These are phyloP conservation scores for Piromyces sp. DNA, from an alignment of 192 early-diverging fungal genomes.

Conservation along the genomic window DNA sequence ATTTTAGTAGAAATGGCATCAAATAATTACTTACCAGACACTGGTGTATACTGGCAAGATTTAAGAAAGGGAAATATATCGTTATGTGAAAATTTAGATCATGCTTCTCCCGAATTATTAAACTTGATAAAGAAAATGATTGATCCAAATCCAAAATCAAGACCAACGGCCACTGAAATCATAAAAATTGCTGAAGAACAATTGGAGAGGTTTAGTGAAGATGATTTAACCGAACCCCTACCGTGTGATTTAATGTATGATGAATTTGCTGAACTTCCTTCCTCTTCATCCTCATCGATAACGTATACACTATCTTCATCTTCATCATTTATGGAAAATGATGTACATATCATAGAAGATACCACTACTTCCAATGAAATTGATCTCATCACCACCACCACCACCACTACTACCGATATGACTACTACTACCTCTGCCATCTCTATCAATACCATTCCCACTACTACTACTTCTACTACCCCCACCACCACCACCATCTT, in stretches of 20 bases:
- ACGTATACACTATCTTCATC: not conserved
- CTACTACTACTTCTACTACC: no score
- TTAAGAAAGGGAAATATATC: not conserved
- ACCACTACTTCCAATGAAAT: not conserved
- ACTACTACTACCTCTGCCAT: no score
- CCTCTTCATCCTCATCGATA: not conserved
- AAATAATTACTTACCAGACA: not conserved
- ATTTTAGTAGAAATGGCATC: not conserved
- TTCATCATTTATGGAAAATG: not conserved
- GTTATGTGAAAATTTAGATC: not conserved
- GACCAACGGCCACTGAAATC: not conserved
- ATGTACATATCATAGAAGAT: not conserved
- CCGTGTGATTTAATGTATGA: not conserved
- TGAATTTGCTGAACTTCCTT: not conserved
- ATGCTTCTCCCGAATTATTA: not conserved
- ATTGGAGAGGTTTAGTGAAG: not conserved
- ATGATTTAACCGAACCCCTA: not conserved
- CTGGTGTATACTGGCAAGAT: not conserved
- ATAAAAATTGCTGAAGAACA: not conserved
- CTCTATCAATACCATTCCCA: no score
- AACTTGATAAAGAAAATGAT: not conserved
- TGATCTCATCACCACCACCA: no score
- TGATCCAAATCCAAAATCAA: not conserved
- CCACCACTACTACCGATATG: no score
- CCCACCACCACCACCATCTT: no score